Percentiles rank a stretch among this genome's conserved stretches.
phyloP scores from a whole-genome alignment of 768 basidiomycete species.

The Macrocybe gigantea region DNA sequence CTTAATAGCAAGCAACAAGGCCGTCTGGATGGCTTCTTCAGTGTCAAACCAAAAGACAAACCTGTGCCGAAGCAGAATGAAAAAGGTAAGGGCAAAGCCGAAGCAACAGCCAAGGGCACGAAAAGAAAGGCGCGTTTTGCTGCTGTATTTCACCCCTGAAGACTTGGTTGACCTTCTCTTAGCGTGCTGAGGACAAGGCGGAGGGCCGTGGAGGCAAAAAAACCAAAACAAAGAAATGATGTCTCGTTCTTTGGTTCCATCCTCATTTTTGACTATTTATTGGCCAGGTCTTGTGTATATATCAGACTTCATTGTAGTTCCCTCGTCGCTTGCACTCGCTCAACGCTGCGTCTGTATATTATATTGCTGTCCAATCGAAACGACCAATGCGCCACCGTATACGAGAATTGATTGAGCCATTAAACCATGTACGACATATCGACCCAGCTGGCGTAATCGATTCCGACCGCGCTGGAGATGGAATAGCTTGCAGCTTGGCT shows the following conservation, averaged over 20 bases:
- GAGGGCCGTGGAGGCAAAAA: slow-evolving; percentile 33
- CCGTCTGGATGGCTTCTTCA: slow-evolving; percentile 93
- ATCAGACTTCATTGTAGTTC: too few species aligned
- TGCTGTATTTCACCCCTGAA: background rate
- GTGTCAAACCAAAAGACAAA: slow-evolving; percentile 58
- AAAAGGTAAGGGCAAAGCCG: slow-evolving; percentile 34
- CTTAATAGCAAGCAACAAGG: slow-evolving; percentile 93
- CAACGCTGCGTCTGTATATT: too few species aligned
- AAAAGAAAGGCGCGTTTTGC: slow-evolving; percentile 40
- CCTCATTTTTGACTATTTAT: too few species aligned
- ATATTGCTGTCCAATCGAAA: too few species aligned
- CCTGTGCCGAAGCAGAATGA: slow-evolving; percentile 22
- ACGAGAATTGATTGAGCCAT: background rate
- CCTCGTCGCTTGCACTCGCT: too few species aligned
- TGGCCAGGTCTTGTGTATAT: too few species aligned
- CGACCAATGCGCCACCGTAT: too few species aligned
- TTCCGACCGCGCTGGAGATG: slow-evolving; percentile 41
- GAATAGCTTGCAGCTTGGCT: slow-evolving; percentile 30
- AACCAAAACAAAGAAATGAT: slow-evolving; percentile 33
- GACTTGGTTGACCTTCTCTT: background rate
- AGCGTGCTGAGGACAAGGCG: slow-evolving; percentile 34
- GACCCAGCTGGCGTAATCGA: slow-evolving; percentile 40
- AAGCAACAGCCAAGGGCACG: slow-evolving; percentile 32
- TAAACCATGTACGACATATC: slow-evolving; percentile 27
- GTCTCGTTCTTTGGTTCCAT: too few species aligned